Base-by-base conservation (phyloP, 176 grass and related monocot genomes). In the Bonia amplexicaulis region DNA sequence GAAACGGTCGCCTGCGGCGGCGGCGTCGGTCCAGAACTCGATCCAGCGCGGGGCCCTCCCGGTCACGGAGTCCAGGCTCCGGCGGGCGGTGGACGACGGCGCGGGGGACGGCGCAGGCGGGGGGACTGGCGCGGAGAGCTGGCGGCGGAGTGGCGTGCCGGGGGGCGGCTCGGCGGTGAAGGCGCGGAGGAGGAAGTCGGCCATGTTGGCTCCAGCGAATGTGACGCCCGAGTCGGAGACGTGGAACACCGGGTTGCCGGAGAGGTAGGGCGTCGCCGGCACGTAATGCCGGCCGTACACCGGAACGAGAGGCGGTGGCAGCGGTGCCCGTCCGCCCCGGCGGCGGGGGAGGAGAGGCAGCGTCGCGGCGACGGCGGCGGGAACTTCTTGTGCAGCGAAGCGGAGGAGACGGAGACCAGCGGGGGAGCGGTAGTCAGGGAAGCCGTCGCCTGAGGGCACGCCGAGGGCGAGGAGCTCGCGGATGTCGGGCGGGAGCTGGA, bases 11-110 rank as follows among this genome's bases (percentile, higher is more conserved):
- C 67, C 74, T 9, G 93, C 73, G 11, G 72, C 69, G 4, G 94
- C 91, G 3, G 94, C 94, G 55, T 93, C 94, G 42, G 89, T 91
- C 94, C 91, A 96, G 84, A 96, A 93, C 89, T 96, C 94, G 66
- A 96, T 91, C 94, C 94, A 96, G 3, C 94, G 91, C 7, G 94
- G 89, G 5, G 87, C 71, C 66, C 89, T 87, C 4, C 94, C 91
- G n/a, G 92, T 91, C 44, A 86, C 83, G n/a, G 94, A 89, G 82
- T 93, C 89, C 12, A 93, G 88, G 79, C 91, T 93, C 9, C 89
- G 83, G 7, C 89, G 73, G n/a, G 81, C 81, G 1, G 92, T 86
- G 46, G 82, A 86, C 0, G 82, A 19, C 48, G 76, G 81, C 45
- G 82, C 35, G 29, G 47, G 69, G 3, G 80, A 74, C 19, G 74